Conservation (phyloP, 2,329 filamentous ascomycete species). For the Alternaria angustiovoidea region DNA sequence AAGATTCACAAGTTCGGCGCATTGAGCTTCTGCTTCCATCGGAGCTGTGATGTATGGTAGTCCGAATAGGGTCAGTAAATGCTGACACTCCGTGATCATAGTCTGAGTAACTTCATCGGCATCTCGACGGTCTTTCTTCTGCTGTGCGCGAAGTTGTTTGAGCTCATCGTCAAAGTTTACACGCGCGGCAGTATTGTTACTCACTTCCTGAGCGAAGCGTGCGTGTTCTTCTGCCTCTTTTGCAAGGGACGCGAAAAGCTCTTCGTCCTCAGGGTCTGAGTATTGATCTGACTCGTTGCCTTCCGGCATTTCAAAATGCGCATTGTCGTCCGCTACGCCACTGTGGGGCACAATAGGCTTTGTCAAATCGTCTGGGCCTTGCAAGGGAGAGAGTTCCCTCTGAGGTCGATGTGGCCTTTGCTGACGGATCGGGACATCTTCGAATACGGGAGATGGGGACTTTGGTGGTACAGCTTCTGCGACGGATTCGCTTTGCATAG, state of each 20-base stretch:
- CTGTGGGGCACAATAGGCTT: constrained; percentile 41
- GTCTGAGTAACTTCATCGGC: constrained; percentile 96
- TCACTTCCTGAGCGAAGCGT: constrained; percentile 87
- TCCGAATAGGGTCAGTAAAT: constrained; percentile 87
- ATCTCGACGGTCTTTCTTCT: constrained; percentile 94
- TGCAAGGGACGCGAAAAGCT: constrained; percentile 84
- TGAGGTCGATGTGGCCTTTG: constrained; percentile 20
- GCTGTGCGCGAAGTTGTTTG: constrained; percentile 85
- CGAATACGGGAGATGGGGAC: constrained; percentile 61
- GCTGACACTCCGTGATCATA: constrained; percentile 95
- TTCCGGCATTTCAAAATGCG: constrained; percentile 35
- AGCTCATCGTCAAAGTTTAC: constrained; percentile 88
- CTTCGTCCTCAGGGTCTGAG: constrained; percentile 91
- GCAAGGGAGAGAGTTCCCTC: constrained; percentile 36
- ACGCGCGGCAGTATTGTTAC: constrained; percentile 72
- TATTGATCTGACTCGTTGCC: constrained; percentile 50
- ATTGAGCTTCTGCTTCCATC: constrained; percentile 99
- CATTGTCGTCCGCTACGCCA: constrained; percentile 41
- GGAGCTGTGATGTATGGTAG: constrained; percentile 96
- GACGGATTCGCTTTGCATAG: constrained; percentile 22
- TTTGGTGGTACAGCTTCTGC: constrained; percentile 28
- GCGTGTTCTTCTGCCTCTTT: constrained; percentile 93
- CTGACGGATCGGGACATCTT: constrained; percentile 55
- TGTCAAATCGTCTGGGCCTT: constrained; percentile 41
- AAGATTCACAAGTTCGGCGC: constrained; percentile 84